Base-by-base conservation (phyloP, 2,329 filamentous ascomycete genomes). In the Aspergillus unguis region DNA sequence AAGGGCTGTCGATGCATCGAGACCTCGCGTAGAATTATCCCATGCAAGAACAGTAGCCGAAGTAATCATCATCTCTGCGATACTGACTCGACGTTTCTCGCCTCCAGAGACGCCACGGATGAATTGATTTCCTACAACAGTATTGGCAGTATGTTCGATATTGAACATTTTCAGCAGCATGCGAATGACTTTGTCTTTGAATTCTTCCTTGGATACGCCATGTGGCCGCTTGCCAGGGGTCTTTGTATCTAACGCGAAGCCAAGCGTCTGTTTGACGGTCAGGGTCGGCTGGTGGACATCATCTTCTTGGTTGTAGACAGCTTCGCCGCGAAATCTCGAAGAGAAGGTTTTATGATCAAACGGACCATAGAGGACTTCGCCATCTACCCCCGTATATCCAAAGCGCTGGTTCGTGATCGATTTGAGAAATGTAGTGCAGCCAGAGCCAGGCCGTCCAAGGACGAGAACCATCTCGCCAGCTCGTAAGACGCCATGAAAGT, bases 151-250 rank as follows among this genome's bases (percentile, higher is more conserved):
- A 70, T 96, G 90, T 69, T 92, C 87, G 49, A 96, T 95, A 66
- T 92, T 94, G 78, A 96, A 95, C 88, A 95, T 94, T 65, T 89
- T 90, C 47, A 96, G 77, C 54, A 96, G 78, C 63, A 86, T 82
- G 17, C 83, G 80, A 55, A 92, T 76, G 52, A 95, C 84, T 61
- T 85, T 84, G 45, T 87, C 79, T 75, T 92, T 92, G 76, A 92
- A 92, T 11, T 87, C 85, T 5, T 73, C 69, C 67, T 88, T 87
- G 36, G 82, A 85, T 61, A 94, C 80, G 25, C 88, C 89, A 3
- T 80, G 82, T 0, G 89, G 88, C 43, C 90, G 80, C 70, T 92
- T 91, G 11, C 87, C 85, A 5, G 92, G 90, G 10, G 89, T 86
- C 72, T 95, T 95, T 31, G 86, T 88, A 64, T 94, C 88, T 3